Evolutionary conservation across 2,329 filamentous ascomycete genomes (phyloP).

Genomic region (Hirsutella rhossiliensis): DNA sequence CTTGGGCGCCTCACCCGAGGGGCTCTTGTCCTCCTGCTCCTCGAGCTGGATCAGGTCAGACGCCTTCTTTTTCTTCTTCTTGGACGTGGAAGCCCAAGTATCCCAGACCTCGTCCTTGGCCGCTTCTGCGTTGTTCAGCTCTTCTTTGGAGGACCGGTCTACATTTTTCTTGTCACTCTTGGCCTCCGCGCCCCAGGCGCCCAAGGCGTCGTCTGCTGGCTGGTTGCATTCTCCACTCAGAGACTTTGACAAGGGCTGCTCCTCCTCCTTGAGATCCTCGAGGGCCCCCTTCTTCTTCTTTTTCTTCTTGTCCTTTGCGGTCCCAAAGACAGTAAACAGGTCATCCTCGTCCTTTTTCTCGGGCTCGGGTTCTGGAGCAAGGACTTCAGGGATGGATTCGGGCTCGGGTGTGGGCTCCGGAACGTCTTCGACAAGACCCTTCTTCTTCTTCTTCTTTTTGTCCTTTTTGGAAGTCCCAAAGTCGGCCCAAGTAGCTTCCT

Average conservation of each 20-base stretch:
- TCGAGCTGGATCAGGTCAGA: slow-evolving; percentile 24
- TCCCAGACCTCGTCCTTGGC: slow-evolving; percentile 13
- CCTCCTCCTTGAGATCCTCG: slow-evolving; percentile 7
- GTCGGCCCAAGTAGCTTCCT: no score
- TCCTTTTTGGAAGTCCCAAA: no score
- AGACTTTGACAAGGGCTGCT: background rate
- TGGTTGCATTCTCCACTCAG: background rate
- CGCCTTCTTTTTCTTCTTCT: slow-evolving; percentile 32
- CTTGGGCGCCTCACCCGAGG: slow-evolving; percentile 13
- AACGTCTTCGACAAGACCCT: slow-evolving; percentile 9
- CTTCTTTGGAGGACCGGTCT: background rate
- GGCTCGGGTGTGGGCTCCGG: background rate
- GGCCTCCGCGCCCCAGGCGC: background rate
- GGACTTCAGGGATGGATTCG: slow-evolving; percentile 2
- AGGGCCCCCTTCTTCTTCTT: slow-evolving; percentile 14
- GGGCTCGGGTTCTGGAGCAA: slow-evolving; percentile 9
- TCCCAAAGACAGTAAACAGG: slow-evolving; percentile 12
- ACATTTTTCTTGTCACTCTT: slow-evolving; percentile 9
- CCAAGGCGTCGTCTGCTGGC: background rate
- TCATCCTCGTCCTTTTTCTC: slow-evolving; percentile 17
- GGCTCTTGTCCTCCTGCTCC: slow-evolving; percentile 12
- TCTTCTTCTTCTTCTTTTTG: slow-evolving; percentile 13
- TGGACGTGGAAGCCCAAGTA: slow-evolving; percentile 11
- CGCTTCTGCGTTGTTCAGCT: slow-evolving; percentile 3
- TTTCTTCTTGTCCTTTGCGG: slow-evolving; percentile 18